phyloP scores from a whole-genome alignment of 306 rosid genomes.

The barrel medic (Medicago truncatula) region DNA sequence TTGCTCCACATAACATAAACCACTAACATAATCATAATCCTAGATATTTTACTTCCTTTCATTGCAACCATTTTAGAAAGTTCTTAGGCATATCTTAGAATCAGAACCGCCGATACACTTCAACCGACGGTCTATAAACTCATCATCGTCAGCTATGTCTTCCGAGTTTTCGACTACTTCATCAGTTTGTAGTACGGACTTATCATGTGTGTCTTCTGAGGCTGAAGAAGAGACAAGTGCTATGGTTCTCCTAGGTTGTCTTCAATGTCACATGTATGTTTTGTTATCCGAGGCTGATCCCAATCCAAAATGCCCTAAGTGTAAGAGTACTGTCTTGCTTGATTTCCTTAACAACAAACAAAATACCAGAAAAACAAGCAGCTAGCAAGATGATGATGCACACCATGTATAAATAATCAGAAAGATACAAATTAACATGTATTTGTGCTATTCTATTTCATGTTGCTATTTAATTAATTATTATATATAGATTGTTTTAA shows the following conservation, averaged over 20 bases:
- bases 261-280: constrained; percentile 12
- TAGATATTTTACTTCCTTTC: neutral
- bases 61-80: neutral
- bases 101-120: neutral
- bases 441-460: neutral
- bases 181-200: neutral
- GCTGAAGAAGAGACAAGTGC: neutral
- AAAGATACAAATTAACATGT: neutral
- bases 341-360: constrained; percentile 10
- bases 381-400: neutral
- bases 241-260: constrained; percentile 19
- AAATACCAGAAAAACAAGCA: neutral
- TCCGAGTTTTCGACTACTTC: neutral
- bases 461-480: neutral
- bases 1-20: neutral
- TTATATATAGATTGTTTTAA: neutral
- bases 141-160: neutral
- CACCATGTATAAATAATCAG: neutral
- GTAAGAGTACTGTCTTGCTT: constrained; percentile 22
- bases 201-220: constrained; percentile 4
- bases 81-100: neutral
- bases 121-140: neutral
- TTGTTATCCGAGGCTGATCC: constrained; percentile 2
- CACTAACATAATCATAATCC: neutral
- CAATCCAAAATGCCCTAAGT: constrained; percentile 4